Base-by-base conservation (phyloP, 768 basidiomycete species). In the Russula lepida region DNA sequence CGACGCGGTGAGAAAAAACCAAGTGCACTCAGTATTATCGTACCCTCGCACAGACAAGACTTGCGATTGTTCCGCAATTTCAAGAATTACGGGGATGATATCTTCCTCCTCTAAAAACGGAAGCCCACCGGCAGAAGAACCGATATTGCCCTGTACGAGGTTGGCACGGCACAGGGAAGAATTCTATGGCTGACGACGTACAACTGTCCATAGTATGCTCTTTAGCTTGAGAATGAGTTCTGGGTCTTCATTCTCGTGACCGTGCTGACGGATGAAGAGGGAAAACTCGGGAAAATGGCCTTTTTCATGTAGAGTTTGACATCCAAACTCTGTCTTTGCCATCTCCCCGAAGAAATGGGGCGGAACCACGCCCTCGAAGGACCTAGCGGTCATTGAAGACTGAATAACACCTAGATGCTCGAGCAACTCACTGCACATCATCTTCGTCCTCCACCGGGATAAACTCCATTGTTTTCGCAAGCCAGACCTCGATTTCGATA, bases 291-390 rank as follows among this genome's bases (percentile, higher is more conserved):
- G 70, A 68, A 98, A 94, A 70, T 98, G 92, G 0, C 91, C 91
- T 66, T 89, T 93, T 60, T 95, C 93, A 60, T 86, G 84, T 43
- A 99, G 75, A 11, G 94, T 85, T 69, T 90, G 89, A 72, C 94
- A 95, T 0, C 97, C 97, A 52, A 95, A 85, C 58, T 90, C 89
- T 3, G 97, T 98, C 73, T 97, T 98, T 49, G 94, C 88, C 82
- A 98, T 90, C 73, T 98, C 95, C 23, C 95, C 95, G 68, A 98
- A 95, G 73, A 99, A 98, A 72, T 99, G 95, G 1, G 89, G 85
- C 2, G 95, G 97, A 13, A 93, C 90, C 12, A 86, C 86, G 13
- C 88, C 89, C 55, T 94, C 93, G 60, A 89, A 91, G 21, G 81
- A 79, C n/a, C 86, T 88, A 68, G 8, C 17, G 23, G 4, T 39